These are phyloP conservation scores for Epichloe sylvatica DNA, from an alignment of 2,329 filamentous ascomycete species.

Conservation along the genomic window DNA sequence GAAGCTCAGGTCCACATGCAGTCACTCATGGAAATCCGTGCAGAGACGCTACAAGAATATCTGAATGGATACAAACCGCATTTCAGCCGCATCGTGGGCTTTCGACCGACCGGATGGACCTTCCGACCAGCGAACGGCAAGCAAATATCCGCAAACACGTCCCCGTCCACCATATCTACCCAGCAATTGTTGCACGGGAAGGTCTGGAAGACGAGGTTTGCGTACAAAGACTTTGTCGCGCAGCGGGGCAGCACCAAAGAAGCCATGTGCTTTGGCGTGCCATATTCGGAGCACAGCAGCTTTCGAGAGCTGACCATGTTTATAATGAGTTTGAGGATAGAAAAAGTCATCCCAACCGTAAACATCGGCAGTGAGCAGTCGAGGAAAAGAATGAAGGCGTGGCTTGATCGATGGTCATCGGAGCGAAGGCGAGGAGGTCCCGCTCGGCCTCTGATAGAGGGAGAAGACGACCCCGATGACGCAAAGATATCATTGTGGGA, in stretches of 20 bases:
- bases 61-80: constrained; percentile 64
- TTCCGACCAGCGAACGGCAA: constrained; percentile 54
- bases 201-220: constrained; percentile 65
- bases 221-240: constrained; percentile 56
- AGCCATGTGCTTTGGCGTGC: constrained; percentile 81
- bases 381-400: constrained; percentile 47
- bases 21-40: constrained; percentile 81
- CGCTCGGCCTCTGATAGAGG: constrained; percentile 29
- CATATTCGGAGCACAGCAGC: constrained; percentile 90
- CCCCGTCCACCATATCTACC: constrained; percentile 35
- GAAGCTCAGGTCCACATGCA: constrained; percentile 98
- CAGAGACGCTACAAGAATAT: constrained; percentile 84
- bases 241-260: constrained; percentile 80
- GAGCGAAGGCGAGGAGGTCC: constrained; percentile 44
- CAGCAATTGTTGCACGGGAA: constrained; percentile 40
- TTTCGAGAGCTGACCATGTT: constrained; percentile 94
- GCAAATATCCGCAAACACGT: constrained; percentile 39
- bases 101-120: constrained; percentile 88
- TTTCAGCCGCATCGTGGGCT: constrained; percentile 78
- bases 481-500: constrained; percentile 22
- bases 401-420: constrained; percentile 48
- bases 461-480: constrained; percentile 19
- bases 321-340: constrained; percentile 72
- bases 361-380: constrained; percentile 54
- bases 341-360: constrained; percentile 84